phyloP scores from a whole-genome alignment of 2,329 filamentous ascomycete species.

The Colletotrichum navitas region DNA sequence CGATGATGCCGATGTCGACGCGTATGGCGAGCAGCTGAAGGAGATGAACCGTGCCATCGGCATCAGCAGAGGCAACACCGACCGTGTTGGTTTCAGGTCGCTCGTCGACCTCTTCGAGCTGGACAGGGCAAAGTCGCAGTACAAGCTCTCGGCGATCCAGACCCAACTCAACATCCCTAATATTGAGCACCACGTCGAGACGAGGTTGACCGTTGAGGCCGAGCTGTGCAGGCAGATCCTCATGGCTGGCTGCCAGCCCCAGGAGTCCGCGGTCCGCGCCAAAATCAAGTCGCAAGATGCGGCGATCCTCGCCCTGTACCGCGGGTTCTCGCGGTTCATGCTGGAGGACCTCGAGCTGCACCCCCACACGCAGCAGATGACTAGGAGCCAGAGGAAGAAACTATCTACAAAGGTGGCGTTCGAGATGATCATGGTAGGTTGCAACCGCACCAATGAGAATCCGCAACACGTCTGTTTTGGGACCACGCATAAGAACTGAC shows the following conservation, averaged over 20 bases:
- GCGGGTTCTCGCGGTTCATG: conserved; percentile 72
- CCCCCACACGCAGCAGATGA: conserved; percentile 45
- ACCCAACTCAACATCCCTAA: conserved; percentile 47
- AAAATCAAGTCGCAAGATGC: conserved; percentile 49
- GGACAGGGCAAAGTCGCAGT: conserved; percentile 50
- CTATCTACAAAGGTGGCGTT: conserved; percentile 49
- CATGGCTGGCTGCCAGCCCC: conserved; percentile 53
- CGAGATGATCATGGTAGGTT: conserved; percentile 51
- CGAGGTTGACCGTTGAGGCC: conserved; percentile 46
- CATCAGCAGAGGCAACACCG: conserved; percentile 43
- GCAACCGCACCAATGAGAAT: background rate
- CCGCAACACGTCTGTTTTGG: background rate
- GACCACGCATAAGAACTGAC: conserved; percentile 5
- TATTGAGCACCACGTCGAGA: conserved; percentile 51
- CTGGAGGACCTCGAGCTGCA: conserved; percentile 50
- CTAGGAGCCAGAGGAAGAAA: conserved; percentile 48
- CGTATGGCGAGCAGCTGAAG: conserved; percentile 53
- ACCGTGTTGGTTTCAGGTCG: conserved; percentile 48
- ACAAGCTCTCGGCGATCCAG: conserved; percentile 25
- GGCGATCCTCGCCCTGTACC: conserved; percentile 64
- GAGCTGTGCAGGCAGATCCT: conserved; percentile 51
- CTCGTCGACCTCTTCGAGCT: conserved; percentile 51
- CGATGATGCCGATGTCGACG: conserved; percentile 57
- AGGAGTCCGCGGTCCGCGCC: conserved; percentile 46
- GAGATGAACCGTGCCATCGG: conserved; percentile 52